phyloP scores from a whole-genome alignment of 2,329 filamentous ascomycete genomes.

The Phyllosticta capitalensis region DNA sequence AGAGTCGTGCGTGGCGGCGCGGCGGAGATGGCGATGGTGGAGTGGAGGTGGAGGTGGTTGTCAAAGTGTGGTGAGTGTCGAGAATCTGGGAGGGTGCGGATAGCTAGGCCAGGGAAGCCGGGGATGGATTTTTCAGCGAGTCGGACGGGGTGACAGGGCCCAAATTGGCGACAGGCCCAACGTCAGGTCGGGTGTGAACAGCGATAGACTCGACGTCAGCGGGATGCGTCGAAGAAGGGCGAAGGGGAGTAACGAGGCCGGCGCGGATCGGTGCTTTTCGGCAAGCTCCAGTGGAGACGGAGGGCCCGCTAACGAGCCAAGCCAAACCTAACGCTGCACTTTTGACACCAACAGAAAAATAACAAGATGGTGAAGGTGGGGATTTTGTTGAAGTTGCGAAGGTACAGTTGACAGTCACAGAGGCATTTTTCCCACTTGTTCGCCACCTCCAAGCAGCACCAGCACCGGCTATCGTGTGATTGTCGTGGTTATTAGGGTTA shows the following conservation, averaged over 20 bases:
- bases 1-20: slow-evolving; percentile 1
- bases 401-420: too few species aligned
- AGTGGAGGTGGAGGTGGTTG: too few species aligned
- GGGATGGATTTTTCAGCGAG: slow-evolving; percentile 6
- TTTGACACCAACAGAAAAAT: too few species aligned
- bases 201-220: slow-evolving; percentile 6
- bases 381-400: too few species aligned
- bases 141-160: slow-evolving; percentile 1
- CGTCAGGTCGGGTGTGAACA: neutral
- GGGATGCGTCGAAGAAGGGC: slow-evolving; percentile 6
- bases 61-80: slow-evolving; percentile 9
- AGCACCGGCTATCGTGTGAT: neutral
- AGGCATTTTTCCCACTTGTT: neutral
- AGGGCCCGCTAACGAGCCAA: neutral
- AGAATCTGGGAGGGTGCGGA: neutral
- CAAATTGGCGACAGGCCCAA: slow-evolving; percentile 2
- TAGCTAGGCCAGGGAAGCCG: neutral
- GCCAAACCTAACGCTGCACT: neutral
- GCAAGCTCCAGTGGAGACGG: slow-evolving; percentile 10
- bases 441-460: neutral
- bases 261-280: slow-evolving; percentile 9
- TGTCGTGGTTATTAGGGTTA: neutral
- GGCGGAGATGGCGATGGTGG: slow-evolving; percentile 2
- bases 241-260: slow-evolving; percentile 7
- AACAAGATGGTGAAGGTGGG: too few species aligned